Conservation (phyloP, 805 yeast species). For the Kuraishia capsulata region DNA sequence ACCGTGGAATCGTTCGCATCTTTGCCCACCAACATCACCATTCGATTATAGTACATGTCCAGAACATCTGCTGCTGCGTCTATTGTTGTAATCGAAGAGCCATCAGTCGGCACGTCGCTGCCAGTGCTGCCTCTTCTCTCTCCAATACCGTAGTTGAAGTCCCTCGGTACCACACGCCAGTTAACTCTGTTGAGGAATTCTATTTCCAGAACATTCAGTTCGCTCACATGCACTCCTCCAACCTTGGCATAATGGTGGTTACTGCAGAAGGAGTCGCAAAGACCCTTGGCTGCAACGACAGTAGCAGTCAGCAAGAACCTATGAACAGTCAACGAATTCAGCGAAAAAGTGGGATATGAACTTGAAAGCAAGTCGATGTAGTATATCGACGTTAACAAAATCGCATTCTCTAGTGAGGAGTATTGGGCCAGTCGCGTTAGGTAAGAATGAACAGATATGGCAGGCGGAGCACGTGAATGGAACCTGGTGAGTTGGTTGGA, state of each 20-base stretch:
- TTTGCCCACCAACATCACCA: conserved; percentile 40
- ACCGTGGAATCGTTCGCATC: background rate
- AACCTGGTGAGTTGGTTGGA: conserved; percentile 63
- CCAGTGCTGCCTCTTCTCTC: conserved; percentile 12
- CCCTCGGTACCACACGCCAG: conserved; percentile 64
- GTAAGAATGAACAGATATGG: conserved; percentile 72
- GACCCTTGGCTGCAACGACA: conserved; percentile 80
- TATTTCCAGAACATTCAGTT: conserved; percentile 77
- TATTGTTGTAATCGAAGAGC: no score
- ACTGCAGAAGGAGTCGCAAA: conserved; percentile 91
- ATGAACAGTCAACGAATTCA: conserved; percentile 90
- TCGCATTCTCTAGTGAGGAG: conserved; percentile 78
- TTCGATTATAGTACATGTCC: conserved; percentile 37
- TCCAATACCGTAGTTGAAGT: conserved; percentile 29
- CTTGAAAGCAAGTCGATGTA: conserved; percentile 80
- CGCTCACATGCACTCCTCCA: conserved; percentile 83
- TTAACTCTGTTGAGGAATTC: conserved; percentile 77
- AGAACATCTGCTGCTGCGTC: conserved; percentile 29
- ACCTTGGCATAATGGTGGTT: conserved; percentile 92
- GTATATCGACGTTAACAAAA: conserved; percentile 74
- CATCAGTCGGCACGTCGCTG: conserved; percentile 9
- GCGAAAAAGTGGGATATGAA: conserved; percentile 69
- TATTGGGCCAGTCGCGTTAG: conserved; percentile 69
- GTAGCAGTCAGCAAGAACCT: conserved; percentile 86
- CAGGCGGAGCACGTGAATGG: conserved; percentile 90